Evolutionary conservation across 306 rosid genomes (phyloP), one percentile per base, ranked within the genome.

Genomic region (Oemleria cerasiformis): DNA sequence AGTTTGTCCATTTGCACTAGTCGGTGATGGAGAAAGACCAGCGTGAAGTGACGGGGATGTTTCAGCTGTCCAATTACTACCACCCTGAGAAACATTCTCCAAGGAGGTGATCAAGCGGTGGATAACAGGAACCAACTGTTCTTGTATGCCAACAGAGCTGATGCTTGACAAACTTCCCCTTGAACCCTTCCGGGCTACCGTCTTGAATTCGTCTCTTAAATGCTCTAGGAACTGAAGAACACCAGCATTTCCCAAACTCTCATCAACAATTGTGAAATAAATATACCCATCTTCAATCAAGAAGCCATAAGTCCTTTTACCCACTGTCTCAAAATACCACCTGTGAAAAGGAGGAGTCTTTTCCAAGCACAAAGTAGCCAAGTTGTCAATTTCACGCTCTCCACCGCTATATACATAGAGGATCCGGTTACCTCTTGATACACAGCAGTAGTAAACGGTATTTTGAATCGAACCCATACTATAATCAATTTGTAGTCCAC

Each of bases 241-340:
- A n/a, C 83, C 85, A 0, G 75, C 61, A 76, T 72, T 88, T 47
- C 89, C 89, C 36, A 89, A 66, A 77, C 82, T 85, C 74, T 86
- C 84, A 74, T 80, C 89, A 40, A 85, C 92, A 81, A 92, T 83
- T 13, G 87, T 60, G 57, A 87, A 89, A 84, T 86, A 89, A 77
- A 79, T 76, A 80, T 85, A 75, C 51, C 89, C 94, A 38, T 89
- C 94, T 83, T 89, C 92, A 82, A 92, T 83, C 23, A 87, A 59
- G 81, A 92, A 89, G 13, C 88, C 96, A 13, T 75, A 92, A 70
- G 90, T 86, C 79, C 78, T 89, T 75, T 85, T 86, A 47, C 78
- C 81, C 30, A 77, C 21, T 5, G 96, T 89, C 84, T 89, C 94
- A 68, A 92, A 86, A 83, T 92, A 92, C 96, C 92, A 89, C 70